These are phyloP conservation scores for Dictyostelium intermedium DNA, from an alignment of 78 protist genomes.

Conservation along the genomic window DNA sequence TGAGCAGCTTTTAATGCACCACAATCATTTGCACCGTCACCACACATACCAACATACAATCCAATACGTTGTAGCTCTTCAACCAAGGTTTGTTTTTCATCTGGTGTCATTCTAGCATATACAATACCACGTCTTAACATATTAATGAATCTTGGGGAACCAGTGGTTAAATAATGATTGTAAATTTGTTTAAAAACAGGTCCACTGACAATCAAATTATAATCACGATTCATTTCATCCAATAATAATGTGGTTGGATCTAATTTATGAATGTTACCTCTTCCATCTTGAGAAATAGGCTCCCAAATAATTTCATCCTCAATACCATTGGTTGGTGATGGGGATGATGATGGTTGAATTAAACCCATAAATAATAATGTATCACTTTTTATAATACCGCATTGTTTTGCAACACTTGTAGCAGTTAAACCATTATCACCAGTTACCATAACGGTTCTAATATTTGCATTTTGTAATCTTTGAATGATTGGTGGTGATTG, in stretches of 20 bases:
- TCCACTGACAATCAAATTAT: slow-evolving; percentile 59
- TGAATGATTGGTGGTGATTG: slow-evolving; percentile 75
- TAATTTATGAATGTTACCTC: not conserved
- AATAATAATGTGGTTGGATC: slow-evolving; percentile 31
- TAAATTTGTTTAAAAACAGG: slow-evolving; percentile 47
- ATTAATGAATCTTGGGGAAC: not conserved
- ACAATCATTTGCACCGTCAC: slow-evolving; percentile 99
- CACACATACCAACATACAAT: slow-evolving; percentile 97
- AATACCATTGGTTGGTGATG: not conserved
- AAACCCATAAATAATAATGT: slow-evolving; percentile 31
- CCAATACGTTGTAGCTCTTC: slow-evolving; percentile 84
- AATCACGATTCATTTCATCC: not conserved
- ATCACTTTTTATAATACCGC: slow-evolving; percentile 72
- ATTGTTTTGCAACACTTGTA: slow-evolving; percentile 85
- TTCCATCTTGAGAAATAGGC: not conserved
- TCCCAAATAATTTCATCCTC: slow-evolving; percentile 19
- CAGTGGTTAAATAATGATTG: slow-evolving; percentile 17
- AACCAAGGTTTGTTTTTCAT: slow-evolving; percentile 85
- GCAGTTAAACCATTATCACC: slow-evolving; percentile 96
- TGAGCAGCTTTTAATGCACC: slow-evolving; percentile 99
- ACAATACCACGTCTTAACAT: slow-evolving; percentile 72
- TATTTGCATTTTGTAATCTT: slow-evolving; percentile 67
- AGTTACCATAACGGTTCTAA: slow-evolving; percentile 85
- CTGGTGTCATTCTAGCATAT: slow-evolving; percentile 89
- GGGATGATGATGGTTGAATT: not conserved